phyloP scores from a whole-genome alignment of 2,329 filamentous ascomycete genomes.

The Aspergillus udagawae region DNA sequence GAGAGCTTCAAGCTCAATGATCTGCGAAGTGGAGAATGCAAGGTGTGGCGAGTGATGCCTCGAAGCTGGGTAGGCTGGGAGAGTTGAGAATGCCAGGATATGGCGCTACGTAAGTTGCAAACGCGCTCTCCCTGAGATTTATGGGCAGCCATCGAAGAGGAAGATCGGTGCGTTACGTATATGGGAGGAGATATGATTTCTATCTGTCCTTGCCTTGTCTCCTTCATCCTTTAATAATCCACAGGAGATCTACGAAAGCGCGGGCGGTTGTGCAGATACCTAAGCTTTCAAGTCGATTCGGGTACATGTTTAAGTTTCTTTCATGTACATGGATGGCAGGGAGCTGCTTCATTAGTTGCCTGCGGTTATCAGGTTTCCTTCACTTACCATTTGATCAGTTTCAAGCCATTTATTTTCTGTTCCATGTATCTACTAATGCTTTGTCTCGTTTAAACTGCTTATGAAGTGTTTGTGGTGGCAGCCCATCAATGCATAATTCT shows the following conservation, averaged over 20 bases:
- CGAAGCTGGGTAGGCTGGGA: constrained; percentile 91
- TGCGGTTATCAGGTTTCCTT: not conserved
- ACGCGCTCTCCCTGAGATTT: not conserved
- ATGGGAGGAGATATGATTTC: not conserved
- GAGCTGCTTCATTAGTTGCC: not conserved
- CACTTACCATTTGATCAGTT: constrained; percentile 8
- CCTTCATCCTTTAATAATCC: not conserved
- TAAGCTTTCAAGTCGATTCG: not conserved
- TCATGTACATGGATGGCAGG: not conserved
- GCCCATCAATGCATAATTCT: not conserved
- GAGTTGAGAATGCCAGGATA: constrained; percentile 7
- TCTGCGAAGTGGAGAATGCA: constrained; percentile 86
- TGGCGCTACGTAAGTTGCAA: not conserved
- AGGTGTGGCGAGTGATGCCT: constrained; percentile 94
- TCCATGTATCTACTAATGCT: constrained; percentile 19
- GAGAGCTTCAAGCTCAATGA: constrained; percentile 95
- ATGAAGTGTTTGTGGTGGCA: not conserved
- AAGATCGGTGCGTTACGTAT: not conserved
- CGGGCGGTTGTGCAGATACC: not conserved
- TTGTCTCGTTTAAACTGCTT: not conserved
- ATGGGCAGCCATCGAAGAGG: not conserved
- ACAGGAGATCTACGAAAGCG: not conserved
- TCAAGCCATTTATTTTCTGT: constrained; percentile 9
- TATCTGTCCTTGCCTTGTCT: not conserved
- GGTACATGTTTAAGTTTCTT: not conserved